A percentile compares a stretch with the other conserved stretches of the same genome.
phyloP scores from a whole-genome alignment of 2,329 filamentous ascomycete genomes.

The Incumbomyces delicatus region DNA sequence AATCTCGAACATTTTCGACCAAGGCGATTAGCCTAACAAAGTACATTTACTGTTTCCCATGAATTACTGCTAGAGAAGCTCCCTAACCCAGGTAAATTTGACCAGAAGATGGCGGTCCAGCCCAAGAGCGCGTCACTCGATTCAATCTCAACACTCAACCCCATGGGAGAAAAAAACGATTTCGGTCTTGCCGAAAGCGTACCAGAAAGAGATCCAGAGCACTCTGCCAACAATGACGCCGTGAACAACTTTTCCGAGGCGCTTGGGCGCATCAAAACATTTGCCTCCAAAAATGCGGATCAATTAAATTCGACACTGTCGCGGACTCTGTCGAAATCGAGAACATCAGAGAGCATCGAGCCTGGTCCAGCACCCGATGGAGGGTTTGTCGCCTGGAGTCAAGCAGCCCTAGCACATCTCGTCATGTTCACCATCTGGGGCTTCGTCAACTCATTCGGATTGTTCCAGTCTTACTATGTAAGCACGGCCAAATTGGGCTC shows the following conservation, averaged over 20 bases:
- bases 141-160: background rate
- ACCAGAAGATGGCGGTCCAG: too few species aligned
- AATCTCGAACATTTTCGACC: too few species aligned
- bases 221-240: background rate
- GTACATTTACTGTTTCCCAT: too few species aligned
- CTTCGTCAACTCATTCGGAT: constrained; percentile 46
- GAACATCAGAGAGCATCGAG: constrained; percentile 3
- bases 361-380: constrained; percentile 39
- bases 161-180: constrained; percentile 5
- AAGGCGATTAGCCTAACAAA: too few species aligned
- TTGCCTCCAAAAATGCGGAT: background rate
- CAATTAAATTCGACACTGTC: background rate
- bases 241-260: background rate
- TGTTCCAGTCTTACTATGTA: constrained; percentile 46
- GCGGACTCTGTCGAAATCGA: constrained; percentile 1
- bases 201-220: background rate
- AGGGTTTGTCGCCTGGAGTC: constrained; percentile 46
- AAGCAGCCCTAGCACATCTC: constrained; percentile 43
- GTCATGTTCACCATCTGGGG: constrained; percentile 51
- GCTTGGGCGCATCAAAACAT: background rate
- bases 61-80: too few species aligned
- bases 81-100: too few species aligned
- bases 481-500: constrained; percentile 29
- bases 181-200: constrained; percentile 2
- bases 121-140: too few species aligned